Percentiles rank a stretch among this genome's conserved stretches.
Conservation (phyloP, 163 green algal species). For the Chlamydomonas reinhardtii region DNA sequence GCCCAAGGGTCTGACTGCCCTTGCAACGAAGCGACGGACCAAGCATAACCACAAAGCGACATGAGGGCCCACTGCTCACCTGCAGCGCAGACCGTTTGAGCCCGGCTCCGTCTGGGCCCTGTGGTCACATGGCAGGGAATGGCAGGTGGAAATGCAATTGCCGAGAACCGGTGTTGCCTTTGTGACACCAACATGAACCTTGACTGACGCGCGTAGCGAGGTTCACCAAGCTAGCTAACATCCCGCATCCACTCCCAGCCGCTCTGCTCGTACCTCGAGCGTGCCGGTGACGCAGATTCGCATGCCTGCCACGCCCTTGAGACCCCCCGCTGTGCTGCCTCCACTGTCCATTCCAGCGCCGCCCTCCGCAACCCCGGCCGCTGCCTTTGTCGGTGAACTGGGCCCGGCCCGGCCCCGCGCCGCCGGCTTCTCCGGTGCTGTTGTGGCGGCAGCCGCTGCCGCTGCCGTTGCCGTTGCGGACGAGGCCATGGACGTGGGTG, state of each 20-base stretch:
- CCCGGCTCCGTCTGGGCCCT: constrained; percentile 2
- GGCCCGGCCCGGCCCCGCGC: background rate
- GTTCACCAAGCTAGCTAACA: too few species aligned
- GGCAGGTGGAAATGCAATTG: too few species aligned
- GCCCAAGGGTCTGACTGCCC: too few species aligned
- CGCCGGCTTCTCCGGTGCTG: background rate
- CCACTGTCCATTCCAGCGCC: background rate
- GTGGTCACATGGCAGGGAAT: too few species aligned
- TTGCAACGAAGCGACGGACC: background rate
- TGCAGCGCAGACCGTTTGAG: constrained; percentile 4
- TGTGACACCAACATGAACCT: too few species aligned
- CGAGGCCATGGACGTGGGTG: too few species aligned
- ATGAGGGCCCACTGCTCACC: background rate
- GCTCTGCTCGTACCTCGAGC: background rate
- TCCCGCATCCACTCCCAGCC: too few species aligned
- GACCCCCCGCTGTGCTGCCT: too few species aligned
- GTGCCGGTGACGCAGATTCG: constrained; percentile 15
- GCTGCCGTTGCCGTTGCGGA: background rate
- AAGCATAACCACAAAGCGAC: background rate
- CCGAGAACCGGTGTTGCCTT: too few species aligned
- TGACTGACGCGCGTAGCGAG: too few species aligned
- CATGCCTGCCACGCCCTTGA: constrained; percentile 7
- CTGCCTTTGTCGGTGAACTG: background rate
- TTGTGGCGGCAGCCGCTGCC: background rate
- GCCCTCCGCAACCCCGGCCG: background rate